Conservation (phyloP, 768 basidiomycete species). For the Cystofilobasidium macerans region DNA sequence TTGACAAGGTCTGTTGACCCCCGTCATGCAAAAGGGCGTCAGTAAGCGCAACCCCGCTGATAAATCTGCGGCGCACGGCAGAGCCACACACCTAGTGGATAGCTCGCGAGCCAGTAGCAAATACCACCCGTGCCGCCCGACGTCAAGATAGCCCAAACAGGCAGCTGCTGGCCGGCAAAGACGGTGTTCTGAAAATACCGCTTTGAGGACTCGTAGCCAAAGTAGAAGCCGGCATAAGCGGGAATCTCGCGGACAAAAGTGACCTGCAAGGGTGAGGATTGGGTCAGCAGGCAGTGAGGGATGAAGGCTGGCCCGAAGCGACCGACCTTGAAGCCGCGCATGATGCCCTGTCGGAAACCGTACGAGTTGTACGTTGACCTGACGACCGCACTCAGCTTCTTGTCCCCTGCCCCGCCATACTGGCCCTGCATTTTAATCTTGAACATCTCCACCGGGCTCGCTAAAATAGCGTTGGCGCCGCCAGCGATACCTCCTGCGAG, state of each 20-base stretch:
- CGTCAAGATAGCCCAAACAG: slow-evolving; percentile 72
- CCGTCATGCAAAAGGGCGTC: background rate
- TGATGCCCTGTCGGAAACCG: slow-evolving; percentile 77
- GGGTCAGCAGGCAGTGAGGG: no score
- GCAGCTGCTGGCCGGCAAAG: slow-evolving; percentile 44
- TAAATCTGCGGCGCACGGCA: background rate
- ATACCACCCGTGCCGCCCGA: slow-evolving; percentile 51
- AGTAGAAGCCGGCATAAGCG: slow-evolving; percentile 24
- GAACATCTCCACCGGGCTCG: slow-evolving; percentile 96
- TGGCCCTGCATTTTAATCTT: slow-evolving; percentile 47
- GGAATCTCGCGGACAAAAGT: slow-evolving; percentile 90
- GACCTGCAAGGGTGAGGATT: no score
- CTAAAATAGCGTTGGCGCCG: slow-evolving; percentile 75
- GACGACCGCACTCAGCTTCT: slow-evolving; percentile 59
- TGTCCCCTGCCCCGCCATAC: slow-evolving; percentile 58
- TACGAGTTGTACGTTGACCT: slow-evolving; percentile 76
- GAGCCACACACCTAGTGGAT: slow-evolving; percentile 56
- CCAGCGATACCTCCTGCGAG: slow-evolving; percentile 86
- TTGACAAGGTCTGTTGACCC: slow-evolving; percentile 65
- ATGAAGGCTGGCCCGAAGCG: no score
- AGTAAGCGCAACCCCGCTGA: background rate
- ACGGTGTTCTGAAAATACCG: slow-evolving; percentile 54
- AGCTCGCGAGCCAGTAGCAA: slow-evolving; percentile 87
- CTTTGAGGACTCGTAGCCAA: slow-evolving; percentile 83
- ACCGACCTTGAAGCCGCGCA: slow-evolving; percentile 96